Evolutionary conservation across 495 filamentous ascomycete genomes (phyloP).

Genomic region (Xylaria intraflava): DNA sequence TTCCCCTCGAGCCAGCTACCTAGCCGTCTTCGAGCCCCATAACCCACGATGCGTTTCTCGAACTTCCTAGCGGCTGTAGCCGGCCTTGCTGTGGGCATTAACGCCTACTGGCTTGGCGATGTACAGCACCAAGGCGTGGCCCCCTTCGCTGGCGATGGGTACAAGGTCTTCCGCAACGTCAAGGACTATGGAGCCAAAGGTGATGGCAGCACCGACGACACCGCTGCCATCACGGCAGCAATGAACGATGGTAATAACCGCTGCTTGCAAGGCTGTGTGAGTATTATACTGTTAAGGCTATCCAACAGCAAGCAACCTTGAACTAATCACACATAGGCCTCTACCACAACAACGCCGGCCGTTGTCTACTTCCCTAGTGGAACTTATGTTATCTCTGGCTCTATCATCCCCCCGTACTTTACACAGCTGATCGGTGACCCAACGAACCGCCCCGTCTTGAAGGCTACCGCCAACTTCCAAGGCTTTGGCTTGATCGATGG

Average conservation of each 20-base stretch:
- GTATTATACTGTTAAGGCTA: slow-evolving; percentile 36
- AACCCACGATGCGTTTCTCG: slow-evolving; percentile 30
- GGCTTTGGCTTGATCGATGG: slow-evolving; percentile 63
- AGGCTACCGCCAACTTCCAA: slow-evolving; percentile 56
- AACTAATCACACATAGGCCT: slow-evolving; percentile 31
- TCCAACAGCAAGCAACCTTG: slow-evolving; percentile 40
- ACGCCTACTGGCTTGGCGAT: slow-evolving; percentile 41
- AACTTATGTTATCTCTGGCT: slow-evolving; percentile 62
- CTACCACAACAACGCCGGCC: slow-evolving; percentile 67
- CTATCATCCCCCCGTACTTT: slow-evolving; percentile 59
- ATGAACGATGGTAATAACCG: slow-evolving; percentile 68
- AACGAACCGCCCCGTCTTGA: slow-evolving; percentile 54
- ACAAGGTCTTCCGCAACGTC: slow-evolving; percentile 53
- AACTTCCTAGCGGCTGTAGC: slow-evolving; percentile 33
- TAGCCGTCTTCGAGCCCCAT: slow-evolving; percentile 17
- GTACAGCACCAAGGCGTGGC: slow-evolving; percentile 41
- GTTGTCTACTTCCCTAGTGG: slow-evolving; percentile 75
- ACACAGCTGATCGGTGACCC: slow-evolving; percentile 66
- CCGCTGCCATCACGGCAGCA: slow-evolving; percentile 74
- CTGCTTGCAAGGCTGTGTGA: slow-evolving; percentile 63
- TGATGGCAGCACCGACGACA: slow-evolving; percentile 65
- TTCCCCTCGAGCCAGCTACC: slow-evolving; percentile 5
- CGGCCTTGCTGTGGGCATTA: slow-evolving; percentile 30
- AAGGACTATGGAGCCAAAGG: slow-evolving; percentile 55
- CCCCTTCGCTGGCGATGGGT: slow-evolving; percentile 38